phyloP scores from a whole-genome alignment of 164 flowering plant species.

The Malania oleifera region DNA sequence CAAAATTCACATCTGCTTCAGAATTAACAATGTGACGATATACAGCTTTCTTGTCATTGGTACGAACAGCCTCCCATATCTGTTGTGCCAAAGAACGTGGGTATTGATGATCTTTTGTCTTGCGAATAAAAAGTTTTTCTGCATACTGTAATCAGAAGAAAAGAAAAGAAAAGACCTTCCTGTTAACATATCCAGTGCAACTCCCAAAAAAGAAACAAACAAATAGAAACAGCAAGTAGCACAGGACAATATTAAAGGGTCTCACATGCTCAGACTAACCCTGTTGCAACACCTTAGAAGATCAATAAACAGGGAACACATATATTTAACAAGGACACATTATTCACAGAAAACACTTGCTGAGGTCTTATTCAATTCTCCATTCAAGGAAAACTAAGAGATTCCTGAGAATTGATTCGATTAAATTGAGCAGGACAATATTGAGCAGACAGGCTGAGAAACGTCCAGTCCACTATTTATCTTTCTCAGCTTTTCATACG shows the following conservation, averaged over 20 bases:
- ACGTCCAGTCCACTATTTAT: too few species aligned
- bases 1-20: slow-evolving; percentile 61
- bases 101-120: slow-evolving; percentile 32
- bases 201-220: background rate
- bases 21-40: slow-evolving; percentile 64
- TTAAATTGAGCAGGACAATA: too few species aligned
- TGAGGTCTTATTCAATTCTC: too few species aligned
- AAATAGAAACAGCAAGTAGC: background rate
- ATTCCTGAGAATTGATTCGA: too few species aligned
- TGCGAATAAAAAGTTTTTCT: slow-evolving; percentile 65
- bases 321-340: too few species aligned
- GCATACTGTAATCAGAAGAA: slow-evolving; percentile 52
- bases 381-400: too few species aligned
- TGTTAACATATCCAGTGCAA: background rate
- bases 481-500: too few species aligned
- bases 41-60: slow-evolving; percentile 69
- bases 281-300: too few species aligned
- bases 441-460: too few species aligned
- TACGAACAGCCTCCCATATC: slow-evolving; percentile 66
- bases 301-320: too few species aligned
- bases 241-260: background rate
- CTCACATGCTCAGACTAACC: too few species aligned
- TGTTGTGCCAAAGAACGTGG: slow-evolving; percentile 49
- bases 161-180: background rate
- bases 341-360: too few species aligned